phyloP scores from a whole-genome alignment of 176 grass and related monocot genomes.

The Secale cereale region DNA sequence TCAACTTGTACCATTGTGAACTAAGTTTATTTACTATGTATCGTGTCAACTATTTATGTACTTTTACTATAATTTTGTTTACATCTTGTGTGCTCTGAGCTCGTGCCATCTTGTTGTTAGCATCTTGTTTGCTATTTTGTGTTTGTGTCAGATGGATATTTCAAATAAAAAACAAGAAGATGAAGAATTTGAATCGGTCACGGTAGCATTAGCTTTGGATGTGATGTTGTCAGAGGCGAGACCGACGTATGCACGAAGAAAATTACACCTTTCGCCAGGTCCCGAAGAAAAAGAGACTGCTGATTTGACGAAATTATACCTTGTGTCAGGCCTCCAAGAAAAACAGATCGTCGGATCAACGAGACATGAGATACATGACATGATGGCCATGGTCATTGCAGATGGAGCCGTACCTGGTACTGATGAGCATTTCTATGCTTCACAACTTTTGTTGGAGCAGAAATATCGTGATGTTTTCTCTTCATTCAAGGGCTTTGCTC shows the following conservation, averaged over 20 bases:
- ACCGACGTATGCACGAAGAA: background rate
- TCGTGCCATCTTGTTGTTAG: background rate
- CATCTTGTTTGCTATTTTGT: background rate
- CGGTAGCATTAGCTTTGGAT: background rate
- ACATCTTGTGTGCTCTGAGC: background rate
- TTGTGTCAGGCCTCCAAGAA: background rate
- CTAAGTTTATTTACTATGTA: background rate
- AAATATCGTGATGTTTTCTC: background rate
- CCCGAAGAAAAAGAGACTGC: background rate
- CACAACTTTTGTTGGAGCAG: background rate
- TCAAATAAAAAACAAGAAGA: background rate
- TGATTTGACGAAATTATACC: background rate
- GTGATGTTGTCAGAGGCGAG: background rate
- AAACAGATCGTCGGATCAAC: background rate
- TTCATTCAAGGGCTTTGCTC: background rate
- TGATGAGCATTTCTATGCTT: background rate
- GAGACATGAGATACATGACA: background rate
- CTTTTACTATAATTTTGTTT: background rate
- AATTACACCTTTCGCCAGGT: background rate
- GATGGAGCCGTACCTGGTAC: background rate
- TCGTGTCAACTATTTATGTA: background rate
- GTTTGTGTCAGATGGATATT: background rate
- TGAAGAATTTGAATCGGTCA: background rate
- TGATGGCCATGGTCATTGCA: background rate
- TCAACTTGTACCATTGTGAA: too few relatives aligned